A percentile compares a stretch with the other conserved stretches of the same genome.
Evolutionary conservation across 2,329 filamentous ascomycete species (phyloP).

Genomic region (Aspergillus novofumigatus): DNA sequence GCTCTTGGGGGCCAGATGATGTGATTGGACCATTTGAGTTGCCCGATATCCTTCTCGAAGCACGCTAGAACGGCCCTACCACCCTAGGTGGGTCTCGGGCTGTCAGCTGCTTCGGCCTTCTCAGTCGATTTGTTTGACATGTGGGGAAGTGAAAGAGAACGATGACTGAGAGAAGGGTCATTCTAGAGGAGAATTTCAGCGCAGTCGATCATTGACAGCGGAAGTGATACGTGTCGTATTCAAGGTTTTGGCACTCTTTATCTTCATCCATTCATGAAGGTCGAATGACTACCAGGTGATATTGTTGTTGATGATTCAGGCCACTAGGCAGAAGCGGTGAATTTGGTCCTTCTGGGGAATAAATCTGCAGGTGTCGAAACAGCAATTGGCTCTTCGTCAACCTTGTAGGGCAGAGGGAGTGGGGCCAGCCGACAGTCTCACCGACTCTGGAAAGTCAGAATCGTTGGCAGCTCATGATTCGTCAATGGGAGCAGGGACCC

Average conservation of each 20-base stretch:
- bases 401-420: slow-evolving; percentile 11
- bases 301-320: not conserved
- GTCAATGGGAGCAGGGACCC: not conserved
- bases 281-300: not conserved
- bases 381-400: not conserved
- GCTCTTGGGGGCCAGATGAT: not conserved
- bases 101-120: not conserved
- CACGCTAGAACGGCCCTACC: slow-evolving; percentile 22
- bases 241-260: too few relatives aligned
- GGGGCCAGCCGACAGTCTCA: slow-evolving; percentile 5
- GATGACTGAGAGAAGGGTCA: not conserved
- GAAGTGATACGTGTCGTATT: not conserved
- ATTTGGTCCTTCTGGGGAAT: slow-evolving; percentile 10
- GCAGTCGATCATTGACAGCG: too few relatives aligned
- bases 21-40: slow-evolving; percentile 2
- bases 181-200: too few relatives aligned
- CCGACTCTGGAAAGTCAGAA: slow-evolving; percentile 3
- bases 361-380: not conserved
- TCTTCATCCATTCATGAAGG: not conserved
- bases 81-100: not conserved
- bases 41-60: slow-evolving; percentile 19
- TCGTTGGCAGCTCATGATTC: slow-evolving; percentile 16
- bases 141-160: not conserved
- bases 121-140: not conserved
- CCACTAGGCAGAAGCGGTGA: slow-evolving; percentile 19